Percentiles rank a stretch among this genome's conserved stretches.
phyloP scores from a whole-genome alignment of 306 rosid species.

The Ochetophila trinervis region DNA sequence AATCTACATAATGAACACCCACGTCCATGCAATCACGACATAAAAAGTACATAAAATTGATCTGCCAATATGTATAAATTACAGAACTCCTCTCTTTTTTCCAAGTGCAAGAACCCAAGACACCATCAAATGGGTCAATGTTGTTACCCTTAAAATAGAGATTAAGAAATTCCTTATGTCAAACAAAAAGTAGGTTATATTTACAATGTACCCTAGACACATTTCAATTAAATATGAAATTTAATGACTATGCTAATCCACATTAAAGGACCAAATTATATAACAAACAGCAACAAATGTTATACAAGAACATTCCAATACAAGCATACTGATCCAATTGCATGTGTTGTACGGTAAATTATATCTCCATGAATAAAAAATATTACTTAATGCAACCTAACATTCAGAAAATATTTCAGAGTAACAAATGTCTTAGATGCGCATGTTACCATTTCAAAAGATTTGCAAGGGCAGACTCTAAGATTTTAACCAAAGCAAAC shows the following conservation, averaged over 20 bases:
- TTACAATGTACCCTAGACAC: too few species aligned
- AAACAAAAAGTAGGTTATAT: too few species aligned
- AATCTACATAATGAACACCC: constrained; percentile 4
- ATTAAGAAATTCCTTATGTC: too few species aligned
- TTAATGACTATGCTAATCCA: too few species aligned
- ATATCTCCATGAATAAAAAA: not conserved
- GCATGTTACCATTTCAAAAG: constrained; percentile 40
- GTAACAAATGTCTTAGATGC: not conserved
- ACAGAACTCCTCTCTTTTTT: not conserved
- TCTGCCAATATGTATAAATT: too few species aligned
- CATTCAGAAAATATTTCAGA: not conserved
- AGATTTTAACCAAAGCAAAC: constrained; percentile 43
- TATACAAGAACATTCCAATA: not conserved
- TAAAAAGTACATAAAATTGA: not conserved
- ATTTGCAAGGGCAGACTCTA: constrained; percentile 35
- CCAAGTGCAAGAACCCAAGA: too few species aligned
- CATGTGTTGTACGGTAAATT: too few species aligned
- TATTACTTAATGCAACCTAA: not conserved
- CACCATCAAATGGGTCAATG: too few species aligned
- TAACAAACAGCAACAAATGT: not conserved
- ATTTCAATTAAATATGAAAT: too few species aligned
- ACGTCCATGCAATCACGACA: not conserved
- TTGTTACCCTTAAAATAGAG: too few species aligned
- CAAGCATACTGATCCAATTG: not conserved
- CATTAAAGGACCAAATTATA: too few species aligned